Base-by-base conservation (phyloP, 1,284 basidiomycete species). In the Rhizopogon parksii region DNA sequence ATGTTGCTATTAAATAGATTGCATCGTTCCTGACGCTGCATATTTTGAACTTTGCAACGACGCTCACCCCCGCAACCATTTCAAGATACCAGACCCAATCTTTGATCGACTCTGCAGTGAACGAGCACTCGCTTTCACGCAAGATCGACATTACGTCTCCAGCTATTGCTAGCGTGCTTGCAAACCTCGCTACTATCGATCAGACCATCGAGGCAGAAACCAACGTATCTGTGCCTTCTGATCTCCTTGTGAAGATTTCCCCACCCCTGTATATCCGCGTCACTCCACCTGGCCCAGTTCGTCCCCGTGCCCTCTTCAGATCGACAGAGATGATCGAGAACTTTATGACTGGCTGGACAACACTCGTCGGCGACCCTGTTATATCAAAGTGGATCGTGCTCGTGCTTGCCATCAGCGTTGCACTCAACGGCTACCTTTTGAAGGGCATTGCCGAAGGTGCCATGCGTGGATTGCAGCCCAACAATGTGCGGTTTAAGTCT, bases 351-450 rank as follows among this genome's bases (percentile, higher is more conserved):
- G 80, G 83, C n/a, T 98, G 95, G 95, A 92, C 91, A 6, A 75
- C 77, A n/a, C 82, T 98, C 56, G 93, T 97, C 49, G 93, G 93
- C 30, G 95, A 99, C 65, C 95, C 95, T 0, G 83, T 98, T 50
- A 73, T 99, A 59, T 88, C 84, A 63, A 99, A 99, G 74, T 96
- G 92, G 91, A 95, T 99, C 61, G 89, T 97, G 50, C 76, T 94
- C 49, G 77, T 89, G 14, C 82, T 99, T 32, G 87, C 84, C 2
- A 80, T 95, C 58, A 92, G 88, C 56, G 86, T 99, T 56, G 82
- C 88, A 55, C 76, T 99, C 56, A 99, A 99, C 61, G 94, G 93
- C 1, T 97, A 94, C 66, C 76, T 99, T 32, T 78, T 99, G 56
- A 95, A 94, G 69, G 85, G 86, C 6, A 83, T 86, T 37, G 81